Evolutionary conservation across 352 stramenopile genomes (phyloP), one percentile per base, ranked within the genome.

Genomic region (Labyrinthula sp.): DNA sequence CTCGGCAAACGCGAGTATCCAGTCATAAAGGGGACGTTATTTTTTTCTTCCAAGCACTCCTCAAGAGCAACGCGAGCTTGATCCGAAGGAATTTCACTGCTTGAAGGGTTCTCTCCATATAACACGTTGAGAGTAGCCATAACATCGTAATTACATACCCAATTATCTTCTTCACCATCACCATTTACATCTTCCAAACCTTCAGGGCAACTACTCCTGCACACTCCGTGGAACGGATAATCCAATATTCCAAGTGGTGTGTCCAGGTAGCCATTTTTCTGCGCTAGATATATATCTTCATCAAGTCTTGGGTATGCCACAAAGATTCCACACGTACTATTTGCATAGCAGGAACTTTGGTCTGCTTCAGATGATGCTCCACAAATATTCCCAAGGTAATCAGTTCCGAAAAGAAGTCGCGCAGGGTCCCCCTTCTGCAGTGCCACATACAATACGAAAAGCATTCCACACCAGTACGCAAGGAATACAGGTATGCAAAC

Each of bases 281-380:
- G 60, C 30, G 76, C 66, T 12, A 7, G 4, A 15, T 75, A 22
- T 18, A 82, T 46, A 48, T 82, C 72, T 37, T 82, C 61, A 10
- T 58, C 75, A 38, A 82, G 68, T 15, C 71, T 67, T 18, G 72
- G 72, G 36, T 81, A 82, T 38, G 72, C 77, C 8, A 65, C 77
- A 22, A 74, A 60, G 0, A 55, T 34, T 3, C 54, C 40, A 14
- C 59, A 31, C 14, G 52, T 30, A 9, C 57, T 38, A 2, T 41
- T 41, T 0, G 63, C 66, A 3, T 64, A 9, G 8, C 45, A 54
- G 6, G 6, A 10, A 28, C 27, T 47, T 25, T 56, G 22, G 7
- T 1, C 5, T 21, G 22, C 73, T n/a, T n/a, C n/a, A n/a, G n/a
- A n/a, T n/a, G n/a, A n/a, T n/a, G n/a, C n/a, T 25, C 72, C 72